Evolutionary conservation across 2,329 filamentous ascomycete species (phyloP).

Genomic region (Colletotrichum tanaceti): DNA sequence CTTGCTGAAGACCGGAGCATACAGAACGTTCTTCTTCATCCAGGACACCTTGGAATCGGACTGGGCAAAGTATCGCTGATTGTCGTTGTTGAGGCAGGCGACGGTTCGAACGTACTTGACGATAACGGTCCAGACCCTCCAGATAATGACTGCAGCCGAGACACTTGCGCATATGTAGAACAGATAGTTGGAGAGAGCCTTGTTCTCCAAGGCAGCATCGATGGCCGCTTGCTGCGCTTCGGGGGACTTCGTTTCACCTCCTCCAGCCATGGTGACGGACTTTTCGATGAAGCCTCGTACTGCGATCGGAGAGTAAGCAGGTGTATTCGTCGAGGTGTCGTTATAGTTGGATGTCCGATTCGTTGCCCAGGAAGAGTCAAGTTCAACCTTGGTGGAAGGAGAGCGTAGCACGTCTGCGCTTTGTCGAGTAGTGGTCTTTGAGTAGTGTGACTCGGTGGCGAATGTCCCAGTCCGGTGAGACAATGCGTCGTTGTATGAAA

Average conservation of each 20-base stretch:
- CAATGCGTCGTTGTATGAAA: neutral
- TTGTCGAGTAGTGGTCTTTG: neutral
- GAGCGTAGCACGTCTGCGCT: neutral
- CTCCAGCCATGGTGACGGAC: conserved; percentile 27
- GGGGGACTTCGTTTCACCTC: conserved; percentile 37
- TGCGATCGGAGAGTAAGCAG: neutral
- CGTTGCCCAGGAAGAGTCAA: conserved; percentile 17
- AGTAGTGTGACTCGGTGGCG: too few relatives aligned
- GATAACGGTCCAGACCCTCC: conserved; percentile 71
- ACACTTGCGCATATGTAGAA: conserved; percentile 73
- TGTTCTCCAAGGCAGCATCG: conserved; percentile 56
- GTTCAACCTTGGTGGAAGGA: neutral
- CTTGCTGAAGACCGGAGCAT: conserved; percentile 73
- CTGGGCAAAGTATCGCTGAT: conserved; percentile 80
- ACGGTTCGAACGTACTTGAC: conserved; percentile 78
- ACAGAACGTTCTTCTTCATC: conserved; percentile 74
- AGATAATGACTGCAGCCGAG: conserved; percentile 71
- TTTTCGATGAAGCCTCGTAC: neutral
- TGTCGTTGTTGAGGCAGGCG: conserved; percentile 80
- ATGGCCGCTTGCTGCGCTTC: conserved; percentile 45
- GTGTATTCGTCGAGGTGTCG: neutral
- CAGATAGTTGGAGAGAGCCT: conserved; percentile 69
- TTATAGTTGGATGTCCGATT: neutral
- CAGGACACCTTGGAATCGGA: conserved; percentile 66
- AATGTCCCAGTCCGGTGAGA: neutral